phyloP scores from a whole-genome alignment of 768 basidiomycete genomes.

The Pholiota molesta region DNA sequence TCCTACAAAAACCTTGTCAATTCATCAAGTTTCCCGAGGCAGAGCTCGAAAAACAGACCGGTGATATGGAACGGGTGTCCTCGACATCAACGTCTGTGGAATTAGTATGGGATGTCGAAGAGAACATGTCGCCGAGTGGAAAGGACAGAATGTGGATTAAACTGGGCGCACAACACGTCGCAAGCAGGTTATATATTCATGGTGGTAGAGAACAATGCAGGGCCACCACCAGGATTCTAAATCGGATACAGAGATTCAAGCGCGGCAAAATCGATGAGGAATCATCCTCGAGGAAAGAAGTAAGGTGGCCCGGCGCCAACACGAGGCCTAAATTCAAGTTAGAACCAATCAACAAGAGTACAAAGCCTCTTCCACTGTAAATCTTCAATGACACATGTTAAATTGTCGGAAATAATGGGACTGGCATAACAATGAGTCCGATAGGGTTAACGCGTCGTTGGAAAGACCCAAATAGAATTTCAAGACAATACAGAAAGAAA shows the following conservation, averaged over 20 bases:
- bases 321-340: background rate
- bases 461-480: background rate
- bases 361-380: background rate
- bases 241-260: background rate
- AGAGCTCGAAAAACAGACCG: background rate
- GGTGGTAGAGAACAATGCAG: background rate
- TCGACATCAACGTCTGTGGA: background rate
- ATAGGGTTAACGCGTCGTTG: background rate
- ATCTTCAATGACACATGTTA: too few relatives aligned
- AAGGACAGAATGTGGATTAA: background rate
- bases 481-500: background rate
- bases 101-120: background rate
- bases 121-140: background rate
- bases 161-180: background rate
- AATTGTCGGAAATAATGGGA: too few relatives aligned
- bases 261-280: background rate
- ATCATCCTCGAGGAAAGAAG: background rate
- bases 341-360: background rate
- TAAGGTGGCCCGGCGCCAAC: background rate
- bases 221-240: background rate
- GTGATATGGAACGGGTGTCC: background rate
- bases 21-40: too few relatives aligned
- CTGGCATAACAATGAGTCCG: too few relatives aligned
- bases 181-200: background rate
- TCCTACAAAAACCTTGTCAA: constrained; percentile 13